Evolutionary conservation across 2,329 filamentous ascomycete genomes (phyloP).

Genomic region (Nakataea oryzae): DNA sequence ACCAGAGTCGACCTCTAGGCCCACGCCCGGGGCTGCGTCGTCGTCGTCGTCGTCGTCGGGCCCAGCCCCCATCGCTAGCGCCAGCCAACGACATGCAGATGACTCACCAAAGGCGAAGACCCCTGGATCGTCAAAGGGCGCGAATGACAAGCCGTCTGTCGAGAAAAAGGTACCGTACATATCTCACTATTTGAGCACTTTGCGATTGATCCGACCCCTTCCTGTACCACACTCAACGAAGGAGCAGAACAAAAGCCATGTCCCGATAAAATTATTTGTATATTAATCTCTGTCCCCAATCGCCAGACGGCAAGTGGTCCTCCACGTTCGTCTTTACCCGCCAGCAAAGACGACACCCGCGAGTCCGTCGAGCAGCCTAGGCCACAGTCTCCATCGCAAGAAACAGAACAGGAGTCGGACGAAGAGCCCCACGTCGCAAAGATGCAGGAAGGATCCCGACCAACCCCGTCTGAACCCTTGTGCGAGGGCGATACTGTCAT

Average conservation of each 20-base stretch:
- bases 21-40: background rate
- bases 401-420: background rate
- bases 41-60: background rate
- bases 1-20: background rate
- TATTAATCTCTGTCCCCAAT: background rate
- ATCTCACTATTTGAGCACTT: background rate
- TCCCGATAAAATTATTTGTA: background rate
- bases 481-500: slow-evolving; percentile 77
- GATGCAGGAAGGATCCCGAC: background rate
- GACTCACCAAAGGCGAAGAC: background rate
- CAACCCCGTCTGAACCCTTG: slow-evolving; percentile 33
- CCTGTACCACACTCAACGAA: background rate
- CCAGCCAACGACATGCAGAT: background rate
- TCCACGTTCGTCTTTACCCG: background rate
- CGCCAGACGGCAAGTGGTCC: background rate
- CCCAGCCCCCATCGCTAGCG: background rate
- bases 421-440: background rate
- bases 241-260: no score
- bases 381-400: background rate
- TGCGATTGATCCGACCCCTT: background rate
- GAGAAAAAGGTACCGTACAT: background rate
- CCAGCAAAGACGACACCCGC: background rate
- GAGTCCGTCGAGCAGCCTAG: background rate
- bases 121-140: background rate
- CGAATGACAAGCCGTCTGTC: background rate